A percentile compares a stretch with the other conserved stretches of the same genome.
Conservation (phyloP, 108 stramenopile genomes). For the Cyclotella choctawhatcheeana region DNA sequence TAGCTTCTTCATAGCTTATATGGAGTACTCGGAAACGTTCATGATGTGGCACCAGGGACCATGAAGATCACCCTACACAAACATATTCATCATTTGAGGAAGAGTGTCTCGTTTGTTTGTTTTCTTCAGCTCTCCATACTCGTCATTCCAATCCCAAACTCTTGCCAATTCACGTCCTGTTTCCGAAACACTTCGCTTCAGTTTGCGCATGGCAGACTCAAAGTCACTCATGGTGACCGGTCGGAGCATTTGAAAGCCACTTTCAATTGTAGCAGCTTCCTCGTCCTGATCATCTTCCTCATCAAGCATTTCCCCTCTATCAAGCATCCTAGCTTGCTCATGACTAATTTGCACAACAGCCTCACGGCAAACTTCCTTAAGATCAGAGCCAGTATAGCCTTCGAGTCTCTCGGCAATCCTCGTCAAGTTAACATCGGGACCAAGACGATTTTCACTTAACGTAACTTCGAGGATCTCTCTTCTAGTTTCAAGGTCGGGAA, state of each 20-base stretch:
- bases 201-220: constrained; percentile 84
- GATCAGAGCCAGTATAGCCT: constrained; percentile 97
- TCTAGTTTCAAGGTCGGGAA: constrained; percentile 92
- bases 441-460: constrained; percentile 86
- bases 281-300: constrained; percentile 49
- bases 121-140: constrained; percentile 96
- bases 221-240: constrained; percentile 92
- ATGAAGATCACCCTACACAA: constrained; percentile 50
- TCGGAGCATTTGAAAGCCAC: constrained; percentile 83
- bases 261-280: constrained; percentile 7
- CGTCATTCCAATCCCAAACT: constrained; percentile 97
- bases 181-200: constrained; percentile 95
- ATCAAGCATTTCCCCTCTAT: constrained; percentile 63
- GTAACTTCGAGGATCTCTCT: constrained; percentile 93
- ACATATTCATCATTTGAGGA: constrained; percentile 91
- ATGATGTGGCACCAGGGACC: too few species aligned
- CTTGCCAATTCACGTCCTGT: constrained; percentile 89
- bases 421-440: constrained; percentile 84
- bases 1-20: too few species aligned
- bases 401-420: constrained; percentile 90
- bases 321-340: constrained; percentile 89
- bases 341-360: constrained; percentile 96
- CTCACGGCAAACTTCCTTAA: constrained; percentile 96
- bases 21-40: too few species aligned
- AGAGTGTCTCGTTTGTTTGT: constrained; percentile 67